Evolutionary conservation across 1,139 yeast genomes (phyloP).

Genomic region (Geotrichum cucujoidarum): DNA sequence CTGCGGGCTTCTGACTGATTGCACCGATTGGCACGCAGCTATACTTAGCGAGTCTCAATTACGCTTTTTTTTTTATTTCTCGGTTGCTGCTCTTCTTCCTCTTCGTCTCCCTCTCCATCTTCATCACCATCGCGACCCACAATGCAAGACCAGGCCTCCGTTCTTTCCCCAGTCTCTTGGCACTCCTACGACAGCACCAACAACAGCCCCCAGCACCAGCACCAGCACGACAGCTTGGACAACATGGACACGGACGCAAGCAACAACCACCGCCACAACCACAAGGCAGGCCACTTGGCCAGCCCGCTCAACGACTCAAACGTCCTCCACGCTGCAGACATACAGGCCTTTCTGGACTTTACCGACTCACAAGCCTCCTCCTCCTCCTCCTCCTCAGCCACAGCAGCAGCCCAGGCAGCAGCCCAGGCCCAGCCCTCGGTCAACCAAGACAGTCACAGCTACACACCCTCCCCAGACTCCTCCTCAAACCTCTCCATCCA

Average conservation of each 20-base stretch:
- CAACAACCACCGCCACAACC: not conserved
- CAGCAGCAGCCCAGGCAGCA: not conserved
- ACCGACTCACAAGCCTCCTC: not conserved
- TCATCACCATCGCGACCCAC: too few species aligned
- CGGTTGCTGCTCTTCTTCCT: not conserved
- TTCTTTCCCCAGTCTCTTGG: constrained; percentile 6
- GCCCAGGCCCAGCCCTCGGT: too few species aligned
- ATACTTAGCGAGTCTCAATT: too few species aligned
- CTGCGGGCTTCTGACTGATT: too few species aligned
- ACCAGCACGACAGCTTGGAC: not conserved
- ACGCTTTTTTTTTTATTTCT: too few species aligned
- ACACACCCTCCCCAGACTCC: not conserved
- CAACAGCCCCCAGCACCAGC: not conserved
- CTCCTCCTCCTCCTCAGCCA: not conserved
- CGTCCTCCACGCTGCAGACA: constrained; percentile 4
- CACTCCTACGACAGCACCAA: not conserved
- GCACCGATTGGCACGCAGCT: too few species aligned
- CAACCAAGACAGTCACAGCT: not conserved
- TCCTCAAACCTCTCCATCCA: constrained; percentile 1
- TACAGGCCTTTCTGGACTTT: constrained; percentile 12
- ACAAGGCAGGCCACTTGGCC: not conserved
- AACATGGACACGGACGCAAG: not conserved
- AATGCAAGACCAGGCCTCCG: constrained; percentile 4
- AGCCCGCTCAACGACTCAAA: constrained; percentile 6
- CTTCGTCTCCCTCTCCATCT: not conserved